These are phyloP conservation scores for Trametes coccinea DNA, from an alignment of 768 basidiomycete genomes.

Conservation along the genomic window DNA sequence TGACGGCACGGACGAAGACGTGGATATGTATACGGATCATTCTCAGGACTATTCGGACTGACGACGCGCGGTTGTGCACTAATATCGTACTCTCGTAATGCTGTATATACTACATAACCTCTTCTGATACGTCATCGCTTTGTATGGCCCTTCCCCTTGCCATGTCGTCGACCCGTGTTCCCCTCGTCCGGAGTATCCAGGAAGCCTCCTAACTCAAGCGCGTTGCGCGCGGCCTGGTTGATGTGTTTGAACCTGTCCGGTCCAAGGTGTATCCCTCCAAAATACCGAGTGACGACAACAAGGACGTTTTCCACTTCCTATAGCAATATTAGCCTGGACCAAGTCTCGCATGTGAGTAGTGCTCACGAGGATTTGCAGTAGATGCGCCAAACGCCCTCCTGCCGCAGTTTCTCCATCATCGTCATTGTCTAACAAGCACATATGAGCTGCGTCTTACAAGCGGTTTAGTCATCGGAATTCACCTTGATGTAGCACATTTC, in stretches of 20 bases:
- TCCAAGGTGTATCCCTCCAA: conserved; percentile 88
- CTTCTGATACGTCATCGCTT: background rate
- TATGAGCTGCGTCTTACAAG: background rate
- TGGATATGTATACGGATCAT: too few species aligned
- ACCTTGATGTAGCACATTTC: conserved; percentile 75
- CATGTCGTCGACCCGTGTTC: conserved; percentile 8
- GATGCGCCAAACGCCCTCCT: conserved; percentile 85
- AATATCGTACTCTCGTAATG: too few species aligned
- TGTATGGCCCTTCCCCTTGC: conserved; percentile 7
- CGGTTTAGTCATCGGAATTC: conserved; percentile 3
- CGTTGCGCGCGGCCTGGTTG: conserved; percentile 92
- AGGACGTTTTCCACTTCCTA: conserved; percentile 84
- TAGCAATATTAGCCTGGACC: background rate
- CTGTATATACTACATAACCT: too few species aligned
- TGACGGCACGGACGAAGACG: too few species aligned
- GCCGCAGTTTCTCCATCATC: conserved; percentile 95
- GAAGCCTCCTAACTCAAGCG: conserved; percentile 86
- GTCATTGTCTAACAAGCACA: conserved; percentile 68
- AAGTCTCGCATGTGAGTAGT: background rate
- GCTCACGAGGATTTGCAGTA: conserved; percentile 82
- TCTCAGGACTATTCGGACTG: too few species aligned
- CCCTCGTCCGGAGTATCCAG: conserved; percentile 50
- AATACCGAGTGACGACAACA: conserved; percentile 91
- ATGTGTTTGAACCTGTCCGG: conserved; percentile 92
- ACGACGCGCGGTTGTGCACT: too few species aligned